Evolutionary conservation across 1,284 basidiomycete species (phyloP).

Genomic region (Phylloboletellus chloephorus): DNA sequence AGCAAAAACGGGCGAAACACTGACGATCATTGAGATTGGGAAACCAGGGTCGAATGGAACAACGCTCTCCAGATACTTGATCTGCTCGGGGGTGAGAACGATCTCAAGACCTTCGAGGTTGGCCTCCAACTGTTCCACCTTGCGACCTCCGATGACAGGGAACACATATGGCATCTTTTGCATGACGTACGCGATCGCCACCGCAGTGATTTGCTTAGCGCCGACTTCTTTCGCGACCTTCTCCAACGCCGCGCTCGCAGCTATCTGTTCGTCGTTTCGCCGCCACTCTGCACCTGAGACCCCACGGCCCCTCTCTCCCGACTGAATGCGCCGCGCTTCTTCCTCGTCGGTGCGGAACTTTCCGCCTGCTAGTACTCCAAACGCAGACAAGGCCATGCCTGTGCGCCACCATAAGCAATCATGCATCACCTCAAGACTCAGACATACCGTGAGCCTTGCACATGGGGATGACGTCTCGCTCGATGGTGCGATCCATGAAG

Average conservation of each 20-base stretch:
- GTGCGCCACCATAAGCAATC: no score
- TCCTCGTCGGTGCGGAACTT: constrained; percentile 12
- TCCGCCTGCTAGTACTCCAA: constrained; percentile 7
- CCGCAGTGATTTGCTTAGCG: constrained; percentile 1
- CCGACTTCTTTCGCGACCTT: constrained; percentile 5
- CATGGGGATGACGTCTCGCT: constrained; percentile 11
- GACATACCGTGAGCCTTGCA: constrained; percentile 10
- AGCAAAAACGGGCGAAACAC: neutral
- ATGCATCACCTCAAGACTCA: no score
- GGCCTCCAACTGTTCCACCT: constrained; percentile 8
- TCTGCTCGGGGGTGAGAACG: no score
- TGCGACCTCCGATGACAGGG: constrained; percentile 10
- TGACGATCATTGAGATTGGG: constrained; percentile 4
- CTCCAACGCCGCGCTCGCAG: neutral
- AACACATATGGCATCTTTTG: constrained; percentile 9
- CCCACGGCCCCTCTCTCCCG: constrained; percentile 4
- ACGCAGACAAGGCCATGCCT: constrained; percentile 11
- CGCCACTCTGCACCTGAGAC: constrained; percentile 1
- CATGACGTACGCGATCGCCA: constrained; percentile 13
- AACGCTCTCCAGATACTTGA: no score
- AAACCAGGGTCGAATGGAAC: no score
- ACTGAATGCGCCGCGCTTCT: constrained; percentile 6
- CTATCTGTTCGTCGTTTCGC: constrained; percentile 1
- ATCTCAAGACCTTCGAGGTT: no score
- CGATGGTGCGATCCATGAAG: constrained; percentile 32